Evolutionary conservation across 345 rosid genomes (phyloP), one percentile per base, ranked within the genome.

Genomic region (Eucalyptus grandis): DNA sequence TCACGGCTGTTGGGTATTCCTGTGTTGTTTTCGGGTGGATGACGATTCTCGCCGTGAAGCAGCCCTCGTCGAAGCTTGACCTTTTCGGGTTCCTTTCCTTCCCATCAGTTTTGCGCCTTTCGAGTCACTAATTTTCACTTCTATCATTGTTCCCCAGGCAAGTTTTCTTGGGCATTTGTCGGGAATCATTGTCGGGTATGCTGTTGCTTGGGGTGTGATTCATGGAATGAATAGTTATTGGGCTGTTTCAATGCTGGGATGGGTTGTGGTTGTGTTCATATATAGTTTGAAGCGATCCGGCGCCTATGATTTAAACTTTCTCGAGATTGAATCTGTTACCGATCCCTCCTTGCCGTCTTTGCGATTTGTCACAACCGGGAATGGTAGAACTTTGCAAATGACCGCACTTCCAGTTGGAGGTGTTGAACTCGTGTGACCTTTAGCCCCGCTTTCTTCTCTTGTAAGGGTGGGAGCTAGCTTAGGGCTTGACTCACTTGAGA

Each of bases 11-110:
- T 88, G 99, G 99, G 8, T 98, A 98, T 92, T 98, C 99, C 88
- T 97, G 99, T 87, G 99, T 98, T 91, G 99, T 97, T 30, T 98
- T 98, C 87, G 99, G 99, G 86, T 98, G 99, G 99, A 98, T 98
- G 99, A 98, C 99, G 1, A 97, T 98, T 90, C 96, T 98, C 58
- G 96, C 99, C 11, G 94, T 95, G 87, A 98, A 98, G 93, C 99
- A 97, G 89, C 99, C 99, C 40, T 96, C 99, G 34, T 96, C 96
- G 2, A 98, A 97, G 95, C 92, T 97, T 93, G 92, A 98, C 47
- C 99, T 97, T 60, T 98, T 97, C 13, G 99, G 99, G 49, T 90
- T 98, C 49, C 93, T 97, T 88, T 98, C 99, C 99, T 98, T 80
- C 99, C 99, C 30, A 97, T 98, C 88, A 97, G 98, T 90, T 97